Base-by-base conservation (phyloP, 2,329 filamentous ascomycete species). In the Phialophora tarda region DNA sequence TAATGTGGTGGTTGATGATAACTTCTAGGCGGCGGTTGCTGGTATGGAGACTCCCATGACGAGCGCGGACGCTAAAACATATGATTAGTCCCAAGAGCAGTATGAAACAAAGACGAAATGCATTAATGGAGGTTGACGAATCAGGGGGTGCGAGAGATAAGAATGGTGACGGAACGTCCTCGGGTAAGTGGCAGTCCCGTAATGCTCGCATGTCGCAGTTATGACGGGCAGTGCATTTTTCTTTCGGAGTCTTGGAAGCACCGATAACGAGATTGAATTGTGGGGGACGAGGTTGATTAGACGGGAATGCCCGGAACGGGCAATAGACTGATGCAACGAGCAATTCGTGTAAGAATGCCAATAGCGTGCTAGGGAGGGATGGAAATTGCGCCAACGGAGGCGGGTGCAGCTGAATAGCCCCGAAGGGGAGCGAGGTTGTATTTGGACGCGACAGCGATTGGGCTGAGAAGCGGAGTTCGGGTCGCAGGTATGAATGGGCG, bases 41-140 rank as follows among this genome's bases (percentile, higher is more conserved):
- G 57, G 59, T 65, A 65, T 8, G 67, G 57, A 12, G 70, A 66
- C 41, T 66, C 63, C 70, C 70, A 72, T 30, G 68, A 56, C 24
- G 66, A 66, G 24, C 65, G 65, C 44, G 64, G 64, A 32, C 65
- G 70, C 70, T 72, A 69, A 32, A 54, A 67, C n/a, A 51, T 26
- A 32, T 30, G 34, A 44, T 70, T 66, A 70, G 68, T 58, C 51
- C 59, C 53, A 32, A 64, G 32, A 24, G 53, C 54, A 61, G 26
- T 44, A 55, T 38, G 57, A 57, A 63, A 66, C 57, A 51, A 17
- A 51, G 51, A 60, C 50, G 30, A 59, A 41, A 44, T 51, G 4
- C 8, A 59, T 56, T 21, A 12, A 21, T 28, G 10, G 48, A 51
- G 38, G 48, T 59, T 63, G 61, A 32, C 56, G 47, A 61, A 50